Base-by-base conservation (phyloP, 768 basidiomycete species). In the Psilocybe subaeruginosa region DNA sequence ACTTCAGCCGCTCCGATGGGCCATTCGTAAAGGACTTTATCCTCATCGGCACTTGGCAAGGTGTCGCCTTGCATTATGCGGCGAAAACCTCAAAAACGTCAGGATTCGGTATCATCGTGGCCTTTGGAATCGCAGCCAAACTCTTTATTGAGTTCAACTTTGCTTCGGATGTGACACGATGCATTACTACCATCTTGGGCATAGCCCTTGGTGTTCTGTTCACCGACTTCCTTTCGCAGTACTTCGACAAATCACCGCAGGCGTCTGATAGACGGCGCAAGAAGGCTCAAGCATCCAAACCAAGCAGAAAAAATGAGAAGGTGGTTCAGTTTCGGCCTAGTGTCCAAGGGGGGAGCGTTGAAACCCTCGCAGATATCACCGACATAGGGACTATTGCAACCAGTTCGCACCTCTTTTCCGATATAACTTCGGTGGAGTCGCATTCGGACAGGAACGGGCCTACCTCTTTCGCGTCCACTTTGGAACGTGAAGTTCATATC, bases 21-120 rank as follows among this genome's bases (percentile, higher is more conserved):
- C 70, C 82, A 29, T 74, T 83, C 65, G 72, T 88, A 45, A 82
- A 82, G 61, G 84, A 90, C 68, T 79, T 81, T 67, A 74, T 92
- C 70, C 84, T 93, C 59, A 74, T 83, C 54, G 91, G 91, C 54
- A 81, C 88, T 66, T 87, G 89, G 82, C 89, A 92, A 72, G 91
- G 91, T 53, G 85, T 90, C 64, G 88, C 83, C 27, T 77, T 93
- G 54, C 88, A 91, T 68, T 88, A 85, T 68, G 79, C 88, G 57
- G 80, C 84, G 63, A 85, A 83, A 69, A 80, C 81, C 58, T 79
- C 82, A 50, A 77, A 79, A 61, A 80, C 80, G 59, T 80, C 81
- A 53, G 78, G 79, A 55, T 74, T 89, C 37, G 81, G 82, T 39
- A 74, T 89, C 67, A 76, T 81, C 53, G 82, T 89, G 46, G 86